Evolutionary conservation across 495 filamentous ascomycete species (phyloP).

Genomic region (Penicillium atrosanguineum): DNA sequence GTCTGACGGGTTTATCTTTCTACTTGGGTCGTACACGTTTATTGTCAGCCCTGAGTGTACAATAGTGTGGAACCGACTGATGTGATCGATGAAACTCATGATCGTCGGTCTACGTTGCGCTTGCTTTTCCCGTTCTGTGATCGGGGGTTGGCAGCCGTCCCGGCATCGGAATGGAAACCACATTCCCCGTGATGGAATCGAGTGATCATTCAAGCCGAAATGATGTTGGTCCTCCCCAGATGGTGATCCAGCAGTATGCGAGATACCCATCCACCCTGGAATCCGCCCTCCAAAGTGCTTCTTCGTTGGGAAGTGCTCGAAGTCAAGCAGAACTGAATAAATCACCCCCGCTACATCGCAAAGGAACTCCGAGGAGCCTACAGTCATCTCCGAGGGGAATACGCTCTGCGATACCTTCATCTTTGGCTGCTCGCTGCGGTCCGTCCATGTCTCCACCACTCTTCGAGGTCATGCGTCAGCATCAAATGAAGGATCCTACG

Average conservation of each 20-base stretch:
- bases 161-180: slow-evolving; percentile 27
- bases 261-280: slow-evolving; percentile 42
- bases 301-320: slow-evolving; percentile 43
- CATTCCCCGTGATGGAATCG: slow-evolving; percentile 34
- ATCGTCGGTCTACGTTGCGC: slow-evolving; percentile 7
- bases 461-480: slow-evolving; percentile 34
- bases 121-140: slow-evolving; percentile 2
- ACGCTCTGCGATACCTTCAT: slow-evolving; percentile 29
- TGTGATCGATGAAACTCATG: slow-evolving; percentile 9
- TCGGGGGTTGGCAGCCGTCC: neutral
- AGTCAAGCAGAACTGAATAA: slow-evolving; percentile 37
- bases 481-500: slow-evolving; percentile 31
- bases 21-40: neutral
- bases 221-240: slow-evolving; percentile 31
- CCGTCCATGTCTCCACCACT: slow-evolving; percentile 44
- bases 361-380: slow-evolving; percentile 44
- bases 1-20: neutral
- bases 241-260: slow-evolving; percentile 46
- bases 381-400: slow-evolving; percentile 43
- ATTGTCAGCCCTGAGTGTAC: neutral
- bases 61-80: slow-evolving; percentile 7
- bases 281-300: slow-evolving; percentile 40
- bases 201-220: slow-evolving; percentile 27
- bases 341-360: slow-evolving; percentile 42
- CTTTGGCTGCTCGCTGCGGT: slow-evolving; percentile 32